Conservation (phyloP, 1,284 basidiomycete genomes). For the Papiliotrema flavescens region DNA sequence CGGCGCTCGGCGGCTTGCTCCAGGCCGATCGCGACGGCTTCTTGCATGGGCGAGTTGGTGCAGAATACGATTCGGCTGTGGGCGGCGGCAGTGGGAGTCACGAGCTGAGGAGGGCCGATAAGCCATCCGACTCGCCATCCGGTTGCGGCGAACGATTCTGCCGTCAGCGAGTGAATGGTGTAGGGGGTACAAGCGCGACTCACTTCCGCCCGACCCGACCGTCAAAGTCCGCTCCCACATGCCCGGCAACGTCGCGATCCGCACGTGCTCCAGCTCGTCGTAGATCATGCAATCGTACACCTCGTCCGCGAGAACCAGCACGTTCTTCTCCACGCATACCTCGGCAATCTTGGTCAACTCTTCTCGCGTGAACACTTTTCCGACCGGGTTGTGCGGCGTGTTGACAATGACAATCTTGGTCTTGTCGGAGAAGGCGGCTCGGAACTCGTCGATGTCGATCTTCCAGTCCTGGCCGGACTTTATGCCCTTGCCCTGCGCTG, state of each 20-base stretch:
- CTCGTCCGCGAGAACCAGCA: conserved; percentile 93
- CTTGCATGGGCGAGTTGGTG: conserved; percentile 85
- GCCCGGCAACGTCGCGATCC: conserved; percentile 87
- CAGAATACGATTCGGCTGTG: conserved; percentile 94
- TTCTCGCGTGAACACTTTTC: conserved; percentile 82
- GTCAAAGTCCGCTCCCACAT: conserved; percentile 96
- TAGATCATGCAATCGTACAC: conserved; percentile 97
- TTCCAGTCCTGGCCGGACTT: conserved; percentile 72
- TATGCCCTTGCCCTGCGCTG: conserved; percentile 56
- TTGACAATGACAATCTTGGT: conserved; percentile 93
- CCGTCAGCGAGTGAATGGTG: no score
- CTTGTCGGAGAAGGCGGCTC: conserved; percentile 73
- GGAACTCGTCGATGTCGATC: conserved; percentile 78
- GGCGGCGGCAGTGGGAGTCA: conserved; percentile 81
- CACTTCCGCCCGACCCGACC: conserved; percentile 73
- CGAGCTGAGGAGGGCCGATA: conserved; percentile 78
- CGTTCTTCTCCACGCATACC: conserved; percentile 85
- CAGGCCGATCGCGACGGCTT: conserved; percentile 82
- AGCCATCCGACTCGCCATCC: conserved; percentile 97
- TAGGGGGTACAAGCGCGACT: no score
- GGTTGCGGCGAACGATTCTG: conserved; percentile 94
- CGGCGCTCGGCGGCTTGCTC: conserved; percentile 66
- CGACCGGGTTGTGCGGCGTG: conserved; percentile 93
- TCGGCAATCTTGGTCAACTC: conserved; percentile 82
- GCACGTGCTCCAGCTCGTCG: conserved; percentile 80